Percentiles rank a stretch among this genome's conserved stretches.
Evolutionary conservation across 1,139 yeast genomes (phyloP).

Genomic region (Hyphopichia pseudoburtonii): DNA sequence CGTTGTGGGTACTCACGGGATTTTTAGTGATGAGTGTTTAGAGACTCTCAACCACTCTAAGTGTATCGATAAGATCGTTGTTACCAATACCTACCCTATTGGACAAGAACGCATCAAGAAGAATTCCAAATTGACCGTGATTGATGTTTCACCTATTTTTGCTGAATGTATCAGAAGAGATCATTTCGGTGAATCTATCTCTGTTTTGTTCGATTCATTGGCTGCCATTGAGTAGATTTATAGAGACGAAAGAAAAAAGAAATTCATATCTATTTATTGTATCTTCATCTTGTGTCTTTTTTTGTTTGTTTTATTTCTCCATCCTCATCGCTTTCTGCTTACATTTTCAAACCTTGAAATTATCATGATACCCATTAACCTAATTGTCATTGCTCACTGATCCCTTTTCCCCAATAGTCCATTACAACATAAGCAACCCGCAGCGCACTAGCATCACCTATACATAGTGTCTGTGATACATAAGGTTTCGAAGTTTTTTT

Average conservation of each 20-base stretch:
- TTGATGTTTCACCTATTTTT: conserved; percentile 91
- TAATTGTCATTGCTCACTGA: not conserved
- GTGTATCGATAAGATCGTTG: conserved; percentile 86
- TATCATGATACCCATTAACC: not conserved
- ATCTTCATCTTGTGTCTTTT: too few species aligned
- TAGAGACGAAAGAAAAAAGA: too few species aligned
- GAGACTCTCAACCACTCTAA: conserved; percentile 75
- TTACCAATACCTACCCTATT: conserved; percentile 94
- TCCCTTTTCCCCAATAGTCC: not conserved
- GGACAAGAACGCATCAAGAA: conserved; percentile 56
- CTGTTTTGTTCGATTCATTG: conserved; percentile 85
- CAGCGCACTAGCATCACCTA: too few species aligned
- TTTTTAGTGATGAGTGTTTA: conserved; percentile 83
- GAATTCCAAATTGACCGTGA: conserved; percentile 71
- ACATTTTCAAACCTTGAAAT: too few species aligned
- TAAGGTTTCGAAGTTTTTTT: too few species aligned
- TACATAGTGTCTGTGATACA: too few species aligned
- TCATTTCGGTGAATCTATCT: conserved; percentile 95
- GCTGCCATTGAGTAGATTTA: conserved; percentile 53
- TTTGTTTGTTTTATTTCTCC: too few species aligned
- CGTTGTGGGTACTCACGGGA: conserved; percentile 93
- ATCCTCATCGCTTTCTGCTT: too few species aligned
- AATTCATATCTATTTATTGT: too few species aligned
- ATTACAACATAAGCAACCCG: too few species aligned
- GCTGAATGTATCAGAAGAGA: conserved; percentile 99